These are phyloP conservation scores for Escovopsis sp. DNA, from an alignment of 2,329 filamentous ascomycete genomes.

Conservation along the genomic window DNA sequence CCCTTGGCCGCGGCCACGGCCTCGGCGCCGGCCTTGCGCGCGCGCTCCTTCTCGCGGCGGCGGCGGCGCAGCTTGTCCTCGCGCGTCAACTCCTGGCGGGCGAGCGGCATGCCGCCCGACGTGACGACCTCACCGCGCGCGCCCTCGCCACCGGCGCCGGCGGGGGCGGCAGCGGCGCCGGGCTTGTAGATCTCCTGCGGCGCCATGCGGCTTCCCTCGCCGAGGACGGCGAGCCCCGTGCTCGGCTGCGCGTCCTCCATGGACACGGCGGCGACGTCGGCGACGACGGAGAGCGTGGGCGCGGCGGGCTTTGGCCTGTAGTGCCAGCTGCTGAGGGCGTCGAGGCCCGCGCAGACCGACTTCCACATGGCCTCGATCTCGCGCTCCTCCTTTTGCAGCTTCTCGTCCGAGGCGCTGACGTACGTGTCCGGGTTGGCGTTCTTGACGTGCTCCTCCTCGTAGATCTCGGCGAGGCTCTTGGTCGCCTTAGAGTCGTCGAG, in stretches of 20 bases:
- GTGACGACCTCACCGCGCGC: constrained; percentile 58
- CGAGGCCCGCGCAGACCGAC: constrained; percentile 63
- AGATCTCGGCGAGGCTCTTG: constrained; percentile 79
- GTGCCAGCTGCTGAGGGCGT: constrained; percentile 84
- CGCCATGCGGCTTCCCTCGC: constrained; percentile 61
- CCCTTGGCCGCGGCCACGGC: constrained; percentile 14
- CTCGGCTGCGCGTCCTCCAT: constrained; percentile 94
- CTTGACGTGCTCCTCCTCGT: constrained; percentile 83
- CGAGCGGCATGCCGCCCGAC: constrained; percentile 63
- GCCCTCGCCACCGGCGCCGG: too few species aligned
- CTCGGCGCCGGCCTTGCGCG: constrained; percentile 48
- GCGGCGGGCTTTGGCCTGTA: constrained; percentile 82
- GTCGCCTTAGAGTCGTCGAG: constrained; percentile 79
- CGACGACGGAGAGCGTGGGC: constrained; percentile 70
- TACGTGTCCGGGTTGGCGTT: constrained; percentile 63
- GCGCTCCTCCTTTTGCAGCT: constrained; percentile 64
- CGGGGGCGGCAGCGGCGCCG: constrained; percentile 43
- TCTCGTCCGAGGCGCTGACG: constrained; percentile 69
- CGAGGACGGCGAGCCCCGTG: constrained; percentile 57
- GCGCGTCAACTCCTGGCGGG: constrained; percentile 71
- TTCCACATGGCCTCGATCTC: constrained; percentile 78
- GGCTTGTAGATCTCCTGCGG: constrained; percentile 89
- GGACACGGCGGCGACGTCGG: constrained; percentile 77
- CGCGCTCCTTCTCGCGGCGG: constrained; percentile 73
- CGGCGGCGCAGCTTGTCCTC: constrained; percentile 70